Conservation (phyloP, 1,284 basidiomycete genomes). For the Leccinum angustisporum region DNA sequence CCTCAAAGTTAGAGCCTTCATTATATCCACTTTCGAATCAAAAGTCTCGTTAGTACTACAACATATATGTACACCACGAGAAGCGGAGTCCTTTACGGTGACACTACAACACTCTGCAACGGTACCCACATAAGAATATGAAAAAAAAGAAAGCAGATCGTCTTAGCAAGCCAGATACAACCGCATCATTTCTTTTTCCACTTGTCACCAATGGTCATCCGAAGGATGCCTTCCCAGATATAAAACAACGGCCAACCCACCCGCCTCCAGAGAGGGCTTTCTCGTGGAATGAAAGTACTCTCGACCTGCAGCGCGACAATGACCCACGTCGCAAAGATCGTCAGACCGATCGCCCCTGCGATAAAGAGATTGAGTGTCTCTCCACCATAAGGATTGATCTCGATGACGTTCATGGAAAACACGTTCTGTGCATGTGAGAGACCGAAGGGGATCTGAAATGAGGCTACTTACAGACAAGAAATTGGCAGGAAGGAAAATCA, state of each 20-base stretch:
- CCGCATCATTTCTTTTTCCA: slow-evolving; percentile 13
- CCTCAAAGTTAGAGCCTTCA: no score
- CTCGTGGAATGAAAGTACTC: slow-evolving; percentile 23
- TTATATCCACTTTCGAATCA: not conserved
- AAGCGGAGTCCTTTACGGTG: not conserved
- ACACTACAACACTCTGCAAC: not conserved
- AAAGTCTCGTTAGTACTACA: not conserved
- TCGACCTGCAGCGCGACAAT: slow-evolving; percentile 29
- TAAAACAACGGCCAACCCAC: slow-evolving; percentile 25
- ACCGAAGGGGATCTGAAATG: not conserved
- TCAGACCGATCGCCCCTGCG: slow-evolving; percentile 43
- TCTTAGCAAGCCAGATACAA: not conserved
- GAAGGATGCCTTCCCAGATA: not conserved
- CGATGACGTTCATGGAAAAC: slow-evolving; percentile 50
- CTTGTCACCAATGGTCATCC: not conserved
- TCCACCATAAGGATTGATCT: slow-evolving; percentile 32
- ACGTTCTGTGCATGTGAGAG: slow-evolving; percentile 29
- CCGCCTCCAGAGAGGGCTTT: slow-evolving; percentile 23
- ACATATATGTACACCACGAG: not conserved
- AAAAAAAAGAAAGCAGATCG: not conserved
- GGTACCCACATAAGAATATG: not conserved
- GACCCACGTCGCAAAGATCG: slow-evolving; percentile 47
- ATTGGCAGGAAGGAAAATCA: slow-evolving; percentile 56
- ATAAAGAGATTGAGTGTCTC: slow-evolving; percentile 43
- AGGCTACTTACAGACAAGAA: slow-evolving; percentile 47